A percentile compares a stretch with the other conserved stretches of the same genome.
These are phyloP conservation scores for Colletotrichum liaoningense DNA, from an alignment of 2,329 filamentous ascomycete species.

Conservation along the genomic window DNA sequence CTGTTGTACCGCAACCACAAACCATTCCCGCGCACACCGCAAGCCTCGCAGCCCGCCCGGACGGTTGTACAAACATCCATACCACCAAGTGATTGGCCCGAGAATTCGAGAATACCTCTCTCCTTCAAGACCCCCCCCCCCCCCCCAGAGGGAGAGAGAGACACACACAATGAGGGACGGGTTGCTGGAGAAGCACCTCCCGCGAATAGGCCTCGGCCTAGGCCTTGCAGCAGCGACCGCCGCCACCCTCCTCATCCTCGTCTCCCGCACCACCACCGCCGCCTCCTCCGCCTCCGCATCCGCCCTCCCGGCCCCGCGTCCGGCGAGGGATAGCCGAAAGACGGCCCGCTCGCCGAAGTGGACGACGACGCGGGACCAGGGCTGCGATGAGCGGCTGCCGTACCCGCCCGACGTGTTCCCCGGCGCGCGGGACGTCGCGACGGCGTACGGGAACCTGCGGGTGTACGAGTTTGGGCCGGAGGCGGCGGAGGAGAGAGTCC, in stretches of 20 bases:
- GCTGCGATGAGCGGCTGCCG: constrained; percentile 54
- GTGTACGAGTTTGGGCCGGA: constrained; percentile 86
- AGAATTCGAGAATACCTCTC: neutral
- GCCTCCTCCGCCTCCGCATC: neutral
- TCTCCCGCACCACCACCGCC: constrained; percentile 40
- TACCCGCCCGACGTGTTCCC: constrained; percentile 80
- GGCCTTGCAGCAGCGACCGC: constrained; percentile 41
- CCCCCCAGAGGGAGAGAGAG: neutral
- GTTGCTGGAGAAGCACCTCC: constrained; percentile 21
- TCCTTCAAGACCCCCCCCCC: no score
- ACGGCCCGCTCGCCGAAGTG: constrained; percentile 32
- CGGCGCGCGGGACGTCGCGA: constrained; percentile 74
- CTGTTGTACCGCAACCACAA: neutral
- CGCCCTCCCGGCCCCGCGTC: constrained; percentile 26
- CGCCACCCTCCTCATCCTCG: constrained; percentile 49
- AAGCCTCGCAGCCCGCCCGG: neutral
- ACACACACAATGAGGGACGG: constrained; percentile 10
- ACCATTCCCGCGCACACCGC: neutral
- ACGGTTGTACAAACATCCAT: neutral
- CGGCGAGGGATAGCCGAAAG: constrained; percentile 22
- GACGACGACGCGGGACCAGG: constrained; percentile 42
- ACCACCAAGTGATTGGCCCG: neutral
- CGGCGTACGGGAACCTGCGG: constrained; percentile 76
- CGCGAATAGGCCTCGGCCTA: constrained; percentile 24
- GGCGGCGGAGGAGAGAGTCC: constrained; percentile 75